phyloP scores from a whole-genome alignment of 2,329 filamentous ascomycete species.

The Colletotrichum limetticola region DNA sequence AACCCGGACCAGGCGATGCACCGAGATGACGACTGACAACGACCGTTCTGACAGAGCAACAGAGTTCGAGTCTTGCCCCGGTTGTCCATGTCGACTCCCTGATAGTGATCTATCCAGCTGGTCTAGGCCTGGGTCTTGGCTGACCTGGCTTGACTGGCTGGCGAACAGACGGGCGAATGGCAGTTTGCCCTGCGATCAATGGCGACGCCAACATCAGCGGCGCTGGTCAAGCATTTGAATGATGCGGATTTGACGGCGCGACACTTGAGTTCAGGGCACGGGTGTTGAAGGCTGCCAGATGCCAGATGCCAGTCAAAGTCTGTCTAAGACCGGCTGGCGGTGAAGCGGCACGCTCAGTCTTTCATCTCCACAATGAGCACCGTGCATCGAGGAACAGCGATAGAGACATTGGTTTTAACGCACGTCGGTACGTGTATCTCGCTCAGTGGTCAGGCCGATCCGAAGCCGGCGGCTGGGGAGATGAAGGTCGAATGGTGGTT shows the following conservation, averaged over 20 bases:
- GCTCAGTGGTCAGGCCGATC: conserved; percentile 12
- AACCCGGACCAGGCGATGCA: conserved; percentile 4
- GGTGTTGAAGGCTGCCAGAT: conserved; percentile 15
- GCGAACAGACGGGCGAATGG: conserved; percentile 28
- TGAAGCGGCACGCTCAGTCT: conserved; percentile 31
- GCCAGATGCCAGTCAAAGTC: conserved; percentile 28
- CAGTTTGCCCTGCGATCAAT: conserved; percentile 4
- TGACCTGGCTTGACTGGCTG: neutral
- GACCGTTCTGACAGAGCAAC: conserved; percentile 15
- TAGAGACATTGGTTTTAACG: conserved; percentile 12
- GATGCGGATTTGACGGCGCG: conserved; percentile 22
- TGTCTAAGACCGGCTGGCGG: conserved; percentile 31
- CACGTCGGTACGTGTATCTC: conserved; percentile 21
- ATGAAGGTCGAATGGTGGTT: conserved; percentile 17
- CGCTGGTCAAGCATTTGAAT: conserved; percentile 29
- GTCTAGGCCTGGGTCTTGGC: conserved; percentile 22
- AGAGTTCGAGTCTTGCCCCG: conserved; percentile 10
- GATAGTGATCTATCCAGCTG: conserved; percentile 12
- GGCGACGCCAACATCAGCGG: conserved; percentile 24
- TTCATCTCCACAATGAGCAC: conserved; percentile 33
- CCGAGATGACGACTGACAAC: conserved; percentile 23
- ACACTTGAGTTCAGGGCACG: conserved; percentile 16
- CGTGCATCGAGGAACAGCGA: conserved; percentile 15
- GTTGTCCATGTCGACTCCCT: conserved; percentile 7
- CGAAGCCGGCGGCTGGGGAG: conserved; percentile 9